Evolutionary conservation across 2,329 filamentous ascomycete species (phyloP), one percentile per base, ranked within the genome.

Genomic region (Penicillium olsonii): DNA sequence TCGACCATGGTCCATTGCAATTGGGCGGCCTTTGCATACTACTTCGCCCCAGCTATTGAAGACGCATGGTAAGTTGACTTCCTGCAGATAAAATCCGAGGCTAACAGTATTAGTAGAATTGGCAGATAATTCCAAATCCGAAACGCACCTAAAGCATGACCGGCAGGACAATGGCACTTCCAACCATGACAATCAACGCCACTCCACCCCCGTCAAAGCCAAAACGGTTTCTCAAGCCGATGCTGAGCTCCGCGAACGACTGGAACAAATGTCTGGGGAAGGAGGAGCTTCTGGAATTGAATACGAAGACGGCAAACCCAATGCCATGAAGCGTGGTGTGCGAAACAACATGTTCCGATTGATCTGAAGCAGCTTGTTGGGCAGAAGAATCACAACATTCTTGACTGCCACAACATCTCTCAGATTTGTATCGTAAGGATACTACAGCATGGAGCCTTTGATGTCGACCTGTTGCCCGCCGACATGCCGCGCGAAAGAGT

Each of bases 311-410:
- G 88, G 88, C 0, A 80, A 85, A 65, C 83, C 88, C 0, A 83
- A 83, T 5, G 77, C 84, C 0, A 85, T 92, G 79, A 91, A 90
- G 71, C 76, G 87, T 42, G 80, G 84, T 29, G 88, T 92, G 10
- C 84, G 80, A 66, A 82, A 85, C 44, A 90, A 90, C 60, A 90
- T 90, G 87, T 91, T 91, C 66, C 76, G 87, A 14, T 81, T 87
- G 52, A 88, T 89, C 18, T 69, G 45, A 67, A 41, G 9, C 45
- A 20, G 22, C 10, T 2, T 4, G 15, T 35, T 10, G 15, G 33
- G n/a, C n/a, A n/a, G n/a, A n/a, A n/a, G n/a, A n/a, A n/a, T n/a
- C n/a, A n/a, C n/a, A n/a, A n/a, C n/a, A n/a, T n/a, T n/a, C n/a
- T n/a, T n/a, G n/a, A n/a, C n/a, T n/a, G n/a, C n/a, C n/a, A n/a